A percentile compares a stretch with the other conserved stretches of the same genome.
Conservation (phyloP, 306 rosid genomes). For the Albizia julibrissin region DNA sequence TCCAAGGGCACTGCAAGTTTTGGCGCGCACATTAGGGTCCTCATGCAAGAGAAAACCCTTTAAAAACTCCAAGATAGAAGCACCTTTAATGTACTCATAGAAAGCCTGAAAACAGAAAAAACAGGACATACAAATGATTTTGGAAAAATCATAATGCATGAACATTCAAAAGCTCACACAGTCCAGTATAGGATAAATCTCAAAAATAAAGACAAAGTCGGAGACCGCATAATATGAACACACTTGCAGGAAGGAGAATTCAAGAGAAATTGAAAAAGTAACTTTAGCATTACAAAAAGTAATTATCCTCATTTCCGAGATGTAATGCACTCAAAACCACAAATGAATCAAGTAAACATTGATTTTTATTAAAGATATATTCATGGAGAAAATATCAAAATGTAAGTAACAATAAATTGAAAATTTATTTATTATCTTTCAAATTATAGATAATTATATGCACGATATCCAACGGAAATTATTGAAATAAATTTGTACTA, state of each 20-base stretch:
- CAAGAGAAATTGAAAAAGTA: constrained; percentile 3
- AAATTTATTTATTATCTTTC: neutral
- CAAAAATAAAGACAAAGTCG: constrained; percentile 2
- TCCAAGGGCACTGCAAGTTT: constrained; percentile 96
- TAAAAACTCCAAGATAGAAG: constrained; percentile 80
- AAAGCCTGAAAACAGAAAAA: constrained; percentile 62
- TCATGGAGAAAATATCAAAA: neutral
- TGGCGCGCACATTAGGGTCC: constrained; percentile 90
- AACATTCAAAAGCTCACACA: constrained; percentile 14
- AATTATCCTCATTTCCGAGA: neutral
- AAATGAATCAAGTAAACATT: neutral
- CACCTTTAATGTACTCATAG: constrained; percentile 75
- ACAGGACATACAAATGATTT: constrained; percentile 1
- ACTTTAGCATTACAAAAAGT: constrained; percentile 19
- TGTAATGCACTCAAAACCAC: neutral
- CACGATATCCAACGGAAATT: neutral
- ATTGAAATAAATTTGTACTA: neutral
- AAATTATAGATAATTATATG: neutral
- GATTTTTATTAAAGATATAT: neutral
- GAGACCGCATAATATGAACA: neutral
- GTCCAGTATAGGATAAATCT: neutral
- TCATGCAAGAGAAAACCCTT: constrained; percentile 78
- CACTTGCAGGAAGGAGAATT: neutral
- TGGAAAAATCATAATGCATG: neutral
- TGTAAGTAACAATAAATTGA: neutral